Percentiles rank a stretch among this genome's conserved stretches.
phyloP scores from a whole-genome alignment of 768 basidiomycete species.

The Mycena capillaripes region DNA sequence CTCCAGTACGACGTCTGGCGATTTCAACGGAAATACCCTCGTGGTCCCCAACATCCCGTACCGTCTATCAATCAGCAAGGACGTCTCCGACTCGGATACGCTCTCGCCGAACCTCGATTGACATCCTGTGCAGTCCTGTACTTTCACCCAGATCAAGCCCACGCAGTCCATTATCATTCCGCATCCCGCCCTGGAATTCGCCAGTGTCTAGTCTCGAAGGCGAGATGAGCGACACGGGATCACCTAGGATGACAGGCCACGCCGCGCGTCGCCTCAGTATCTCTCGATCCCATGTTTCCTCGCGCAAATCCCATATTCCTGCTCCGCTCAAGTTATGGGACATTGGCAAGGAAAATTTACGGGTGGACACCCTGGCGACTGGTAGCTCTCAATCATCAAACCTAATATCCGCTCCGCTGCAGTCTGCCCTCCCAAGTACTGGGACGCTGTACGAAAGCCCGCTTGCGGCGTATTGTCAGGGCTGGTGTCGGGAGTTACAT shows the following conservation, averaged over 20 bases:
- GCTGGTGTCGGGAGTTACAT: conserved; percentile 33
- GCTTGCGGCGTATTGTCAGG: conserved; percentile 9
- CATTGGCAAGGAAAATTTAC: conserved; percentile 23
- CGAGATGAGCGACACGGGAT: not conserved
- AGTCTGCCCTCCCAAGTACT: conserved; percentile 5
- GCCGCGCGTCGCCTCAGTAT: too few species aligned
- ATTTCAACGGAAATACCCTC: too few species aligned
- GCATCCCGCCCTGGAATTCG: not conserved
- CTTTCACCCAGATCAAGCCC: conserved; percentile 8
- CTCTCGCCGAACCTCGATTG: too few species aligned
- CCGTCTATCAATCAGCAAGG: conserved; percentile 5
- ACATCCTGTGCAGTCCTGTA: conserved; percentile 20
- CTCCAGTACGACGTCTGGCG: conserved; percentile 22
- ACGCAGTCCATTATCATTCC: not conserved
- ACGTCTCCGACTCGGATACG: conserved; percentile 24
- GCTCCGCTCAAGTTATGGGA: conserved; percentile 29
- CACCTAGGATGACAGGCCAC: too few species aligned
- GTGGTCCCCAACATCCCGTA: not conserved
- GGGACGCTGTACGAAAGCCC: conserved; percentile 28
- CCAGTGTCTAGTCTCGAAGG: not conserved
- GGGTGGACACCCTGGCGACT: not conserved
- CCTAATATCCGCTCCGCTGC: not conserved
- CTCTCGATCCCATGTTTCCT: not conserved
- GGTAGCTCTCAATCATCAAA: not conserved
- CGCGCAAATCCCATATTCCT: conserved; percentile 17